These are phyloP conservation scores for Polytolypa hystricis DNA, from an alignment of 2,329 filamentous ascomycete genomes.

Conservation along the genomic window DNA sequence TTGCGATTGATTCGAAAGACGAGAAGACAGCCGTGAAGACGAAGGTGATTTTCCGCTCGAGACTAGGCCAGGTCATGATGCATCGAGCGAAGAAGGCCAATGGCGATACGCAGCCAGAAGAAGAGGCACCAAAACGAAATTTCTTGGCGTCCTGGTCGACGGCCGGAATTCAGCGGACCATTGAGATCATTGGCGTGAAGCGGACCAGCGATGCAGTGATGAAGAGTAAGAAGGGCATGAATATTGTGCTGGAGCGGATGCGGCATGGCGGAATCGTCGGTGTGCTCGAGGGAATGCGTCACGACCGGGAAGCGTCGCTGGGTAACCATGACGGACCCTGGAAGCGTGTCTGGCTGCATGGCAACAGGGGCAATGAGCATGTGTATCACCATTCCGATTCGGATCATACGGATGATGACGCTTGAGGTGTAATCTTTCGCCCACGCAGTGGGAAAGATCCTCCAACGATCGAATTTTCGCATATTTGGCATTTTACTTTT, in stretches of 20 bases:
- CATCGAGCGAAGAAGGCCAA: constrained; percentile 28
- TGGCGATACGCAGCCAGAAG: constrained; percentile 34
- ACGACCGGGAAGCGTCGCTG: constrained; percentile 39
- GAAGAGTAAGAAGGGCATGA: constrained; percentile 56
- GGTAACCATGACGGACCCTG: constrained; percentile 29
- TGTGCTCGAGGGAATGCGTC: constrained; percentile 60
- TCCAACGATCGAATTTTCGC: not conserved
- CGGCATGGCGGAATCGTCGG: constrained; percentile 55
- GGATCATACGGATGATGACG: constrained; percentile 6
- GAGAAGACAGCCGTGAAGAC: constrained; percentile 48
- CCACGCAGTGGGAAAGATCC: not conserved
- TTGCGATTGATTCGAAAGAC: constrained; percentile 27
- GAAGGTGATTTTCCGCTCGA: constrained; percentile 50
- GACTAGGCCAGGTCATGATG: constrained; percentile 48
- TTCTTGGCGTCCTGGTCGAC: constrained; percentile 51
- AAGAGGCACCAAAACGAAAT: constrained; percentile 42
- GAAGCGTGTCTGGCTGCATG: constrained; percentile 32
- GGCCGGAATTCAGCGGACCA: constrained; percentile 49
- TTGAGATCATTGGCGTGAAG: constrained; percentile 51
- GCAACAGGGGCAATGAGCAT: constrained; percentile 14
- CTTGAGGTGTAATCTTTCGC: not conserved
- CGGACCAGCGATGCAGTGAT: constrained; percentile 49
- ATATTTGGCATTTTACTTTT: not conserved
- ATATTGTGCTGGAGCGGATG: constrained; percentile 52
- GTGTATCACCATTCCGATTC: constrained; percentile 3